Evolutionary conservation across 371 early-diverging fungal species (phyloP).

Genomic region (Coemansia sp.): DNA sequence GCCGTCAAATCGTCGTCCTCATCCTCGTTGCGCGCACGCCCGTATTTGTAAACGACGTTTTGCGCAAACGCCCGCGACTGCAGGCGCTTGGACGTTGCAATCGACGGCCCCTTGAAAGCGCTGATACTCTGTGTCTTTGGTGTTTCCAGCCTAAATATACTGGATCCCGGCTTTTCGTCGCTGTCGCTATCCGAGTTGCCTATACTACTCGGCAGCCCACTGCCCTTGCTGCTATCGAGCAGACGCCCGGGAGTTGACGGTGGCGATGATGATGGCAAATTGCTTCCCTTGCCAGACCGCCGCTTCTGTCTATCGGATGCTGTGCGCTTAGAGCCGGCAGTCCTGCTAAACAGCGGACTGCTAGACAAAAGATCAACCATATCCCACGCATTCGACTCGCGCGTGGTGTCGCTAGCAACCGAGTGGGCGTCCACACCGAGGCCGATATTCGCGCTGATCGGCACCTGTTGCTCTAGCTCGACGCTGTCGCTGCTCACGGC

Average conservation of each 20-base stretch:
- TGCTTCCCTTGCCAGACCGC: not conserved
- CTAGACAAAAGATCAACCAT: conserved; percentile 23
- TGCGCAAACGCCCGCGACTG: conserved; percentile 35
- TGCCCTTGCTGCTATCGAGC: conserved; percentile 15
- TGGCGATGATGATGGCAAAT: conserved; percentile 37
- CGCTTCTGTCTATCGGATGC: not conserved
- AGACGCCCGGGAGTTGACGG: conserved; percentile 35
- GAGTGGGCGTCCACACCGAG: not conserved
- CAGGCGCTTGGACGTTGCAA: conserved; percentile 39
- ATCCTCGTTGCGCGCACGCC: conserved; percentile 31
- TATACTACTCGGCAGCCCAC: conserved; percentile 18
- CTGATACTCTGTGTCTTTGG: conserved; percentile 1
- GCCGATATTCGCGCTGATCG: not conserved
- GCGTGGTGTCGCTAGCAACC: not conserved
- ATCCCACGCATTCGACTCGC: conserved; percentile 16
- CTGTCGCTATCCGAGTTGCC: conserved; percentile 22
- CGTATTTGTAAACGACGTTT: conserved; percentile 45
- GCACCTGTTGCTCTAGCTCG: conserved; percentile 1
- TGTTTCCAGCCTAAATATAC: not conserved
- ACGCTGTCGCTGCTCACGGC: not conserved
- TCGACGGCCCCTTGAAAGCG: conserved; percentile 28
- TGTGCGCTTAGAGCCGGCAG: conserved; percentile 7
- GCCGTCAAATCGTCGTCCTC: conserved; percentile 16
- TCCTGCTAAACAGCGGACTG: conserved; percentile 11
- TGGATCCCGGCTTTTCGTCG: not conserved